These are phyloP conservation scores for Hyphopichia khmerensis DNA, from an alignment of 1,139 yeast species.

Conservation along the genomic window DNA sequence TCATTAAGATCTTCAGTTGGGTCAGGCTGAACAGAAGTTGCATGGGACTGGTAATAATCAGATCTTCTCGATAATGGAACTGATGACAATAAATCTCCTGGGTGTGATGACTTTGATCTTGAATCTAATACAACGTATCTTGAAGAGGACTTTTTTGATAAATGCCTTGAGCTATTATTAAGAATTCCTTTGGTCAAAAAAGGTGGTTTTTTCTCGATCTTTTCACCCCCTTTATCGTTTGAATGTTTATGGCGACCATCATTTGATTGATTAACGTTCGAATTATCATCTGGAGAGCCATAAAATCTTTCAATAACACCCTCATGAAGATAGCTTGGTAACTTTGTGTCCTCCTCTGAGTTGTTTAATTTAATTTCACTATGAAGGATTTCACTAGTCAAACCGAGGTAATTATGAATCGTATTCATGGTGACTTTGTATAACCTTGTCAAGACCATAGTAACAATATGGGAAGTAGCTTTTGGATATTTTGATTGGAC, in stretches of 20 bases:
- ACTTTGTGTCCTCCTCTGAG: constrained; percentile 24
- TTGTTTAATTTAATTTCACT: constrained; percentile 71
- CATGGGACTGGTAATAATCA: constrained; percentile 13
- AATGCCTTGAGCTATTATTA: constrained; percentile 1
- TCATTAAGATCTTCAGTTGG: neutral
- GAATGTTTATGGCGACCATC: neutral
- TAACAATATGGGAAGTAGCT: constrained; percentile 91
- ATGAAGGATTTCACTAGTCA: constrained; percentile 77
- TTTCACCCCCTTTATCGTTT: neutral
- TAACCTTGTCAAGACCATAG: constrained; percentile 82
- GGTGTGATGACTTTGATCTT: constrained; percentile 58
- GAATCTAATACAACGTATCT: constrained; percentile 68
- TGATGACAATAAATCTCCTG: constrained; percentile 82
- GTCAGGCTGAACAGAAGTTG: neutral
- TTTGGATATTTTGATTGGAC: constrained; percentile 78
- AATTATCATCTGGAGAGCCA: constrained; percentile 2
- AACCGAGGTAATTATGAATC: constrained; percentile 80
- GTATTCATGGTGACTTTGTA: constrained; percentile 91
- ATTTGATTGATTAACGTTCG: neutral
- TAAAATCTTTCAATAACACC: constrained; percentile 50
- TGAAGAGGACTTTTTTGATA: constrained; percentile 31
- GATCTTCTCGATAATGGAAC: constrained; percentile 69
- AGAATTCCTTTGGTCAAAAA: neutral
- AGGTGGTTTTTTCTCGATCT: neutral
- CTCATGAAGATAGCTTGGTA: constrained; percentile 66